phyloP scores from a whole-genome alignment of 1,284 basidiomycete species.

The Ganoderma lingzhi region DNA sequence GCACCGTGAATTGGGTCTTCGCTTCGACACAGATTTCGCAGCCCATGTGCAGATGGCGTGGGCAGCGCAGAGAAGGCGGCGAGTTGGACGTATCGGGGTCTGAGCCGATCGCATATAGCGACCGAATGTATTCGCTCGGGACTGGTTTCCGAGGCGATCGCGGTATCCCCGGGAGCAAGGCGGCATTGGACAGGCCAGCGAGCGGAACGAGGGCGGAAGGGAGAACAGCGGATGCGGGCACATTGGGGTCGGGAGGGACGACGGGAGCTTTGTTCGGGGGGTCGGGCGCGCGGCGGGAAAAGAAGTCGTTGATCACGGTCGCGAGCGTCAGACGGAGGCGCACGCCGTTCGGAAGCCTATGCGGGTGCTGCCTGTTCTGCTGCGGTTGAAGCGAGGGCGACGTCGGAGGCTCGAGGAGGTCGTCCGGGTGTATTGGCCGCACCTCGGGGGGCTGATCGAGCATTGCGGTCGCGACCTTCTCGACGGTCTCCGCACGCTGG shows the following conservation, averaged over 20 bases:
- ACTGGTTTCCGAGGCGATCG: conserved; percentile 32
- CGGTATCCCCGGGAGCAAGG: conserved; percentile 24
- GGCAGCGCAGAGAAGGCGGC: conserved; percentile 70
- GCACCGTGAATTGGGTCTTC: conserved; percentile 39
- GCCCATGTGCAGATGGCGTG: conserved; percentile 72
- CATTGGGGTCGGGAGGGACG: conserved; percentile 19
- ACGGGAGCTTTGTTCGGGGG: conserved; percentile 29
- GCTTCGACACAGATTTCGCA: conserved; percentile 79
- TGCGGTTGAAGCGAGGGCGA: conserved; percentile 51
- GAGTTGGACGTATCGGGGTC: conserved; percentile 70
- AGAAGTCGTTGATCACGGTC: conserved; percentile 80
- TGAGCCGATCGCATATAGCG: conserved; percentile 66
- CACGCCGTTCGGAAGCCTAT: conserved; percentile 81
- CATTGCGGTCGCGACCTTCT: conserved; percentile 82
- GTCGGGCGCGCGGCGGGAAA: conserved; percentile 71
- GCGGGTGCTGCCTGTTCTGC: conserved; percentile 50
- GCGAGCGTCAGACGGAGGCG: conserved; percentile 74
- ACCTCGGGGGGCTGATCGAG: conserved; percentile 71
- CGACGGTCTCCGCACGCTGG: conserved; percentile 77
- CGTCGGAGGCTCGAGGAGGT: conserved; percentile 52
- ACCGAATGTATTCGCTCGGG: conserved; percentile 53
- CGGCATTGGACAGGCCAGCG: conserved; percentile 45
- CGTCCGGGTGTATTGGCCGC: conserved; percentile 41
- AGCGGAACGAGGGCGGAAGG: conserved; percentile 50
- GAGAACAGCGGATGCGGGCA: conserved; percentile 42